A percentile compares a stretch with the other conserved stretches of the same genome.
Conservation (phyloP, 805 yeast species). For the Candida cerambycidarum region DNA sequence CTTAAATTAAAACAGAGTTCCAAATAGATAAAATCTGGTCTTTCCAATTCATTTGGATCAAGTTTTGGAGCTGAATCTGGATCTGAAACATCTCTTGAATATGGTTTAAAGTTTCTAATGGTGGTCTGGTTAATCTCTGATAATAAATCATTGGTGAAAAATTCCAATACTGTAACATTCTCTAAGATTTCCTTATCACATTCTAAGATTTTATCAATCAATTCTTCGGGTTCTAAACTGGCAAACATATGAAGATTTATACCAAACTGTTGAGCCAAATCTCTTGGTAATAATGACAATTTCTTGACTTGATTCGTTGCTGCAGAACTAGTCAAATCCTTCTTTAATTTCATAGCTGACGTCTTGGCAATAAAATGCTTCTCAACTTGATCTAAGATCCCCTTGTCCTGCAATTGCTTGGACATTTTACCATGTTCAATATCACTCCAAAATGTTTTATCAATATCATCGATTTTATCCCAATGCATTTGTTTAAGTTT, state of each 20-base stretch:
- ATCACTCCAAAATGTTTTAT: slow-evolving; percentile 82
- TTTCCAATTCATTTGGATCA: slow-evolving; percentile 72
- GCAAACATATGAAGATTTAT: slow-evolving; percentile 85
- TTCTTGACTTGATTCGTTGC: slow-evolving; percentile 34
- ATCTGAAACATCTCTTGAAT: slow-evolving; percentile 65
- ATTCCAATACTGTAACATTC: slow-evolving; percentile 77
- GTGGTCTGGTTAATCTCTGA: slow-evolving; percentile 71
- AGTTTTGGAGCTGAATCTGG: slow-evolving; percentile 50
- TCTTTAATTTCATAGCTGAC: slow-evolving; percentile 35
- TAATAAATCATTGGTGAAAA: slow-evolving; percentile 72
- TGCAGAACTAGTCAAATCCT: slow-evolving; percentile 19
- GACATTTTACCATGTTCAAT: slow-evolving; percentile 58
- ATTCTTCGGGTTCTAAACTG: slow-evolving; percentile 56
- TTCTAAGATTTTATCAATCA: slow-evolving; percentile 67
- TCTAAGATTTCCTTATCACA: slow-evolving; percentile 74
- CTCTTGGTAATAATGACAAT: slow-evolving; percentile 72
- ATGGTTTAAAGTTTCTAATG: slow-evolving; percentile 75
- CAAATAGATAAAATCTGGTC: slow-evolving; percentile 83
- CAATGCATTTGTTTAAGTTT: slow-evolving; percentile 94
- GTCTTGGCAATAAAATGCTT: slow-evolving; percentile 85
- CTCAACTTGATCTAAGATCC: slow-evolving; percentile 82
- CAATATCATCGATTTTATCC: slow-evolving; percentile 87
- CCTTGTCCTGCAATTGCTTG: slow-evolving; percentile 66
- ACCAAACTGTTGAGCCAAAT: slow-evolving; percentile 91
- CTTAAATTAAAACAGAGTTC: slow-evolving; percentile 82